Evolutionary conservation across 1,139 yeast species (phyloP).

Genomic region (Hanseniaspora gamundiae): DNA sequence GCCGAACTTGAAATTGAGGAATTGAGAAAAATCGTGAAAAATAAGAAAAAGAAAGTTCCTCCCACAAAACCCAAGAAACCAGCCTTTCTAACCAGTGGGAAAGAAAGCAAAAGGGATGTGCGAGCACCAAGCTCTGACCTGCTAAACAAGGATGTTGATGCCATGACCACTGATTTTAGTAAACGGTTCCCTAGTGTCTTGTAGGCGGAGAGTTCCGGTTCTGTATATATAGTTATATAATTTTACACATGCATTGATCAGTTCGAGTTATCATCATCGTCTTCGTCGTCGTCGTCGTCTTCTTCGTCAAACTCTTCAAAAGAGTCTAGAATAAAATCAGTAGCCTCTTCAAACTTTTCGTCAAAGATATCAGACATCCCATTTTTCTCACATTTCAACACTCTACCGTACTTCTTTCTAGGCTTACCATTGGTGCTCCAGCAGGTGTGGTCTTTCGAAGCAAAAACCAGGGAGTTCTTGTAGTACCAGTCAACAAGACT

Average conservation of each 20-base stretch:
- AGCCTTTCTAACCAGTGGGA: constrained; percentile 9
- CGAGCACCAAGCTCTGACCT: constrained; percentile 3
- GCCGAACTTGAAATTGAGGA: not conserved
- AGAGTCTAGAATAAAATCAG: constrained; percentile 71
- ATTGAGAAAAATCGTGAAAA: not conserved
- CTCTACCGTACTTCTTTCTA: constrained; percentile 83
- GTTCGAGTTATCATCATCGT: not conserved
- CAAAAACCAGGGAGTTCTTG: constrained; percentile 71
- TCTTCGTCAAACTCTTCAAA: constrained; percentile 29
- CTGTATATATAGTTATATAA: no score
- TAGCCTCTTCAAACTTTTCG: constrained; percentile 76
- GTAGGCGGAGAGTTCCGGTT: not conserved
- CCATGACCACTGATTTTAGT: constrained; percentile 6
- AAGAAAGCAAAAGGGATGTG: not conserved
- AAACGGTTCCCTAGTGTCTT: constrained; percentile 8
- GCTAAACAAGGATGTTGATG: constrained; percentile 8
- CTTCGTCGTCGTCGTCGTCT: constrained; percentile 1
- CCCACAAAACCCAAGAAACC: constrained; percentile 21
- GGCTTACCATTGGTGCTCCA: constrained; percentile 45
- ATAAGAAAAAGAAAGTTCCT: constrained; percentile 4
- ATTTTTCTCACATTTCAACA: constrained; percentile 57
- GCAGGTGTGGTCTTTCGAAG: constrained; percentile 61
- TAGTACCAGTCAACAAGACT: constrained; percentile 71
- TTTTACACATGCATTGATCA: not conserved
- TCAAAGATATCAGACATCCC: constrained; percentile 68